Evolutionary conservation across 148 eudicot species (phyloP), one percentile per base, ranked within the genome.

Genomic region (Amaranthus cruentus): DNA sequence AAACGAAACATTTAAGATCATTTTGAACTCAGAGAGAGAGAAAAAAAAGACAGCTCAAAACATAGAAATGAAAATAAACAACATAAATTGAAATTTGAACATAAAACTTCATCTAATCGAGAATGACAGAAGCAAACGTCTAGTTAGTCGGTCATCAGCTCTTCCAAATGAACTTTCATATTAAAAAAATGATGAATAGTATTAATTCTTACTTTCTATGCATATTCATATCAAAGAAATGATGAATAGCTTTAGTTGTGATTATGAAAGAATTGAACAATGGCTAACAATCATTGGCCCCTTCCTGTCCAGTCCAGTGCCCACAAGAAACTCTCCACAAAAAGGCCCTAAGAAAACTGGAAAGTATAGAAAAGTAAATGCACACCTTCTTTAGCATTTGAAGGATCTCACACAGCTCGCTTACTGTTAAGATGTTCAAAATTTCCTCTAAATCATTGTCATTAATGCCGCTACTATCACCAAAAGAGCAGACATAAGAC

Each of bases 341-440:
- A 44, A 7, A 28, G 10, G 28, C 68, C 66, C 68, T 57, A 65
- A 21, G 9, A 11, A 14, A 8, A 7, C 4, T 42, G 4, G 71
- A 14, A 43, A 6, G 54, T 59, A 63, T 6, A 42, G 44, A 14
- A 62, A 71, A 58, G 61, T n/a, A 81, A 78, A 67, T 13, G 55
- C 73, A 66, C 62, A 93, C 98, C 97, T 87, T 89, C 52, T 83
- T 85, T 42, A 86, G 79, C 47, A 62, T 57, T 59, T 68, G 77
- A 60, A 72, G 68, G 71, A 92, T 85, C 76, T 88, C 95, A 80
- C 83, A 88, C 65, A 94, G 83, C 81, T 91, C 97, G 49, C 73
- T 76, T 63, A 91, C 91, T 66, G 86, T 81, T 55, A 94, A 90
- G 49, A 88, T n/a, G 73, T 84, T 83, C 82, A 94, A 56, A 60